A percentile compares a stretch with the other conserved stretches of the same genome.
Conservation (phyloP, 441 rosid species). For the Aquilaria agallochum region DNA sequence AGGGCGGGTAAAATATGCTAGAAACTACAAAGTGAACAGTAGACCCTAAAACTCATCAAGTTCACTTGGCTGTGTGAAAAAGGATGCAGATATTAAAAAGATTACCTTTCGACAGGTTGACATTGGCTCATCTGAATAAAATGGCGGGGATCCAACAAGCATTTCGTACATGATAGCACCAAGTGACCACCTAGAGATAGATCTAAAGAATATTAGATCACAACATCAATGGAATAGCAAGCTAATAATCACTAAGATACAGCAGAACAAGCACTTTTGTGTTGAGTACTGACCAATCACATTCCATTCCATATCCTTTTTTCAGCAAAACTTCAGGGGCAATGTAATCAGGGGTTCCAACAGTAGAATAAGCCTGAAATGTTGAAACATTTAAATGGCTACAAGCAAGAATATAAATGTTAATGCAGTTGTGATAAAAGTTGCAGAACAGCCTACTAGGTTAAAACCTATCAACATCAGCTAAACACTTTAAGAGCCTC, state of each 20-base stretch:
- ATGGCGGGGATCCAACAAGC: constrained; percentile 97
- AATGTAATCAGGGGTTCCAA: constrained; percentile 97
- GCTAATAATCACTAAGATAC: background rate
- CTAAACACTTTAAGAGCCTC: constrained; percentile 2
- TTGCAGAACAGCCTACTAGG: background rate
- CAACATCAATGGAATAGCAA: constrained; percentile 9
- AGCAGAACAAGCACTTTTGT: constrained; percentile 5
- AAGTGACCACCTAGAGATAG: constrained; percentile 81
- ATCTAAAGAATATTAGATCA: constrained; percentile 14
- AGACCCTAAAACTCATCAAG: background rate
- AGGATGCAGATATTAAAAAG: background rate
- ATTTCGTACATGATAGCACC: constrained; percentile 99
- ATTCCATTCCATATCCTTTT: constrained; percentile 99
- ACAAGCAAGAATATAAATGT: constrained; percentile 9
- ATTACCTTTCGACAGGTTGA: constrained; percentile 91
- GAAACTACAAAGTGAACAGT: background rate
- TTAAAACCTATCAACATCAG: constrained; percentile 2
- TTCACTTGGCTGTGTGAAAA: too few species aligned
- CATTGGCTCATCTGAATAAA: constrained; percentile 96
- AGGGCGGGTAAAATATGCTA: background rate
- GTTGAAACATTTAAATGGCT: constrained; percentile 12
- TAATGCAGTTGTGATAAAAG: background rate
- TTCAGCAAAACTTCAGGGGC: constrained; percentile 98
- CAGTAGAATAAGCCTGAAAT: constrained; percentile 93
- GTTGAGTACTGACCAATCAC: constrained; percentile 73